Conservation (phyloP, 176 grass and related monocot species). For the Canna indica region DNA sequence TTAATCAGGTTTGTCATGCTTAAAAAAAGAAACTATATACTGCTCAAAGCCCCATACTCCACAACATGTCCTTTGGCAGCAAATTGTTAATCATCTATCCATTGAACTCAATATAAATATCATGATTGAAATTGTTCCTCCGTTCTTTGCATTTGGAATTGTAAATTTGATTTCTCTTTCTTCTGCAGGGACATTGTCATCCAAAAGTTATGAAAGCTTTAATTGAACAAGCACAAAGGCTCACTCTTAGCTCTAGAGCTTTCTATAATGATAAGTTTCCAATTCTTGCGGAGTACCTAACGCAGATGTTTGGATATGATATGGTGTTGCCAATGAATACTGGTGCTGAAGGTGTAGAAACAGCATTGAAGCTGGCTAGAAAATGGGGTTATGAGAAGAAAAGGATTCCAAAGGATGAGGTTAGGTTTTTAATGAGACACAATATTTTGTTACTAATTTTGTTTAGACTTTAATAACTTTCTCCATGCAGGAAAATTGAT, state of each 20-base stretch:
- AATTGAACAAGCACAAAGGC: slow-evolving; percentile 66
- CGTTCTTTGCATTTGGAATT: not conserved
- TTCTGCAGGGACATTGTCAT: slow-evolving; percentile 77
- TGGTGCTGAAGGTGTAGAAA: slow-evolving; percentile 97
- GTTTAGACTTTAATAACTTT: not conserved
- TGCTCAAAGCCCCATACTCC: not conserved
- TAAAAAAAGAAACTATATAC: not conserved
- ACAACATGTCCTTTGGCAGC: not conserved
- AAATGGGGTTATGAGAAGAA: slow-evolving; percentile 99
- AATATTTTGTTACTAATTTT: not conserved
- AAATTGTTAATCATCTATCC: not conserved
- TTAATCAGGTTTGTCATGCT: slow-evolving; percentile 60
- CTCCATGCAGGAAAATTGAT: not conserved
- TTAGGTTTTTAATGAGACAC: not conserved
- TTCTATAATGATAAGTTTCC: slow-evolving; percentile 95
- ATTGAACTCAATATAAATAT: not conserved
- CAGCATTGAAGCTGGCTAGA: slow-evolving; percentile 77
- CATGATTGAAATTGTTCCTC: not conserved
- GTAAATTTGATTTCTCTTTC: slow-evolving; percentile 3
- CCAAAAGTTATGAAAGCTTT: slow-evolving; percentile 75
- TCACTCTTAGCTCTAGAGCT: slow-evolving; percentile 93
- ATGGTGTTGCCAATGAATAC: slow-evolving; percentile 99
- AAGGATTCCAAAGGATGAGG: slow-evolving; percentile 70
- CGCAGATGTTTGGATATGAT: slow-evolving; percentile 80
- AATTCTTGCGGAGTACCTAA: slow-evolving; percentile 63